Evolutionary conservation across 192 early-diverging fungal species (phyloP), one percentile per base, ranked within the genome.

Genomic region (Rhizophlyctis rosea): DNA sequence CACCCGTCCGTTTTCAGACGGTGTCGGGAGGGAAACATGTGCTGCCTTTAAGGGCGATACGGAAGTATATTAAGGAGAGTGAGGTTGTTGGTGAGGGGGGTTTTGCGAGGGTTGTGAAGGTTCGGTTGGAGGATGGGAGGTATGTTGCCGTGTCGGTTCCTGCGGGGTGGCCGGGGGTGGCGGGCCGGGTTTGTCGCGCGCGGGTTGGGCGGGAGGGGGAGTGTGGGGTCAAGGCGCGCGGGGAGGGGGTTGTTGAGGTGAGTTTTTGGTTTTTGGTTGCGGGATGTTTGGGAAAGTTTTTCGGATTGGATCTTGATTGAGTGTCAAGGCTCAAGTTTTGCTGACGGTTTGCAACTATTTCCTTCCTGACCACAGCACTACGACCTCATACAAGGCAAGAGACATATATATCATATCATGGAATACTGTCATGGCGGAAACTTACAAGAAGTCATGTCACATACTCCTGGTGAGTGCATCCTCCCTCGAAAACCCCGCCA

Each of bases 81-180:
- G 57, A 65, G 55, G 18, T 65, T 29, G 13, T 65, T 54, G 64
- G 64, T 23, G 30, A 65, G 21, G 64, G 64, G 18, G 64, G 64
- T 3, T 65, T 65, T 53, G 27, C 30, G 4, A 24, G 56, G 16
- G 64, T 65, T 34, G 64, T 65, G 14, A 58, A 58, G 34, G 64
- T 33, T 23, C 32, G 47, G 9, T 23, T 59, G 18, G 24, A 2
- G n/a, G 30, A 49, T 33, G 64, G 64, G 30, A 23, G 23, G 24
- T 21, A 18, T 1, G 64, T 59, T 32, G 64, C 64, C 2, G 56
- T 65, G 24, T 61, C 60, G 29, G 54, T 65, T 27, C 57, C n/a
- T n/a, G n/a, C n/a, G n/a, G n/a, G n/a, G n/a, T n/a, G n/a, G n/a
- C n/a, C n/a, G n/a, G n/a, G n/a, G n/a, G n/a, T n/a, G n/a, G n/a